phyloP scores from a whole-genome alignment of 768 basidiomycete species.

The Lanmaoa pseudosensibilis region DNA sequence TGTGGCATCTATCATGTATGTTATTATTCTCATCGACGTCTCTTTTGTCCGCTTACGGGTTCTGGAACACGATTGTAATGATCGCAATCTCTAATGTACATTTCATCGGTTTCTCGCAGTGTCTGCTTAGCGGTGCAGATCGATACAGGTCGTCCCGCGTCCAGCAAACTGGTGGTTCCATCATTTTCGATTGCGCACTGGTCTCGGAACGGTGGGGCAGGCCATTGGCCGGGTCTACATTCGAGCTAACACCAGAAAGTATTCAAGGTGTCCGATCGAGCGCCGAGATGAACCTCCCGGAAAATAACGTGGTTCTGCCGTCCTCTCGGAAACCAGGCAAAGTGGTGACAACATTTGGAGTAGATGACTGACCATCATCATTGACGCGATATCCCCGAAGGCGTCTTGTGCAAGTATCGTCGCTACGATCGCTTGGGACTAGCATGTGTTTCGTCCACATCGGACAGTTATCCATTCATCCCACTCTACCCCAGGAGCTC shows the following conservation, averaged over 20 bases:
- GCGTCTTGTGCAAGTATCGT: no score
- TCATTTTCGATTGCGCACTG: background rate
- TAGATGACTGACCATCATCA: background rate
- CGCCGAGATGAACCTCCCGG: background rate
- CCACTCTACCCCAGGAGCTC: background rate
- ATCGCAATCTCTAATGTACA: background rate
- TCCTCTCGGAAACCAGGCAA: background rate
- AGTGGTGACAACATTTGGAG: background rate
- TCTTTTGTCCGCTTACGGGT: background rate
- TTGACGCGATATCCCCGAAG: no score
- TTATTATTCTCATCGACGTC: background rate
- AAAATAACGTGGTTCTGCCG: background rate
- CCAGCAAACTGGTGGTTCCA: background rate
- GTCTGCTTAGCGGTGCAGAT: background rate
- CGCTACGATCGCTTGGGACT: background rate
- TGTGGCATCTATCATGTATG: slow-evolving; percentile 1
- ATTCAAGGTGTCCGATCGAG: background rate
- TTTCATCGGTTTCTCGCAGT: background rate
- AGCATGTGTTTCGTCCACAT: background rate
- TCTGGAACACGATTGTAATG: background rate
- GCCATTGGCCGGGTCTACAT: background rate
- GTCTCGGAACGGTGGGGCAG: background rate
- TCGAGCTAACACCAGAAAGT: background rate
- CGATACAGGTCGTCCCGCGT: background rate
- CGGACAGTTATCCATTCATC: background rate